phyloP scores from a whole-genome alignment of 2,329 filamentous ascomycete species.

The Phaeoacremonium minimum region DNA sequence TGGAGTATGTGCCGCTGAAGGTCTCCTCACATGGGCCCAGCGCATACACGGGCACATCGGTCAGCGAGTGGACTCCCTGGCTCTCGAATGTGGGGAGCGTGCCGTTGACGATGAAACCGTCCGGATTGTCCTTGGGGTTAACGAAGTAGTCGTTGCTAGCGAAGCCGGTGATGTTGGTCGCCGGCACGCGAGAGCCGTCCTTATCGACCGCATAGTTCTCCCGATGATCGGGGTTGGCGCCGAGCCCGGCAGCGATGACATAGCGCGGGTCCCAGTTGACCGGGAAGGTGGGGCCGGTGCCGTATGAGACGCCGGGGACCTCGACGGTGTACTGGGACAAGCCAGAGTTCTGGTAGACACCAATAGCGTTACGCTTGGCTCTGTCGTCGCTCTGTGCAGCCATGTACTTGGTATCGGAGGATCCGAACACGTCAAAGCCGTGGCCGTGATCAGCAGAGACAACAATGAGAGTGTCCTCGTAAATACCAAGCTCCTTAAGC shows the following conservation, averaged over 20 bases:
- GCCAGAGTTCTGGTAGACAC: conserved; percentile 69
- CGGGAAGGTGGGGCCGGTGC: conserved; percentile 72
- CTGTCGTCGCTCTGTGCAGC: conserved; percentile 61
- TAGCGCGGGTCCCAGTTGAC: conserved; percentile 83
- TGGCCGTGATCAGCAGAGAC: conserved; percentile 88
- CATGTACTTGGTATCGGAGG: conserved; percentile 76
- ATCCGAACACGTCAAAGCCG: conserved; percentile 79
- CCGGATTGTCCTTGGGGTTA: conserved; percentile 60
- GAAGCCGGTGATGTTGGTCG: conserved; percentile 47
- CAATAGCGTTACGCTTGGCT: conserved; percentile 70
- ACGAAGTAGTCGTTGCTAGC: conserved; percentile 55
- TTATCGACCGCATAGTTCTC: conserved; percentile 74
- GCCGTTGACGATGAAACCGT: conserved; percentile 72
- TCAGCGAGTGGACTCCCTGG: conserved; percentile 72
- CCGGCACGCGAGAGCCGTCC: conserved; percentile 58
- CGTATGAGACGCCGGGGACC: conserved; percentile 59
- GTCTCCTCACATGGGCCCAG: conserved; percentile 73
- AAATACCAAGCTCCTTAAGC: conserved; percentile 59
- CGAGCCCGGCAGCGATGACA: conserved; percentile 69
- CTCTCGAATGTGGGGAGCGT: conserved; percentile 60
- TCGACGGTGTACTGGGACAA: conserved; percentile 68
- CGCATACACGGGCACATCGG: conserved; percentile 75
- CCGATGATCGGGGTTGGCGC: conserved; percentile 67
- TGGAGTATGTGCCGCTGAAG: conserved; percentile 69
- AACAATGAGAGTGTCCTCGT: conserved; percentile 73